Percentiles rank a stretch among this genome's conserved stretches.
These are phyloP conservation scores for Chlamydomonas applanata DNA, from an alignment of 139 green algal genomes.

Conservation along the genomic window DNA sequence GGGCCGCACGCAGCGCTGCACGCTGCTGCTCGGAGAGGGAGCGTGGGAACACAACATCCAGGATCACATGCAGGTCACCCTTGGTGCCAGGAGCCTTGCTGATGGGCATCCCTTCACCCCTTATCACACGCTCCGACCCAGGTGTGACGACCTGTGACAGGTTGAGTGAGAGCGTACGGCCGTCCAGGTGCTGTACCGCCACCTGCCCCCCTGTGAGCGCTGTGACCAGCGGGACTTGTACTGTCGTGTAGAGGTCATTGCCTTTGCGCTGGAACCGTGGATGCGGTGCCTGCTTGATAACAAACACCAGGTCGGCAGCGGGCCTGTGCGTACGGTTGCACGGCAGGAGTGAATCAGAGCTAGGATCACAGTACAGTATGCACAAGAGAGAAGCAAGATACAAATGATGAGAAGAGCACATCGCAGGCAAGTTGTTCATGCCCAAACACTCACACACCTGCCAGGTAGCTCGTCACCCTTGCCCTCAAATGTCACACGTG, in stretches of 20 bases:
- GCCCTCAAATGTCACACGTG: slow-evolving; percentile 37
- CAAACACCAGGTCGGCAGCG: slow-evolving; percentile 43
- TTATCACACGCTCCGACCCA: neutral
- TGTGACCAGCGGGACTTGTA: slow-evolving; percentile 24
- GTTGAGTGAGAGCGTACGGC: slow-evolving; percentile 11
- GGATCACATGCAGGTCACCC: slow-evolving; percentile 29
- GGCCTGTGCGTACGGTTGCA: too few species aligned
- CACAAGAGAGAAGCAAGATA: too few species aligned
- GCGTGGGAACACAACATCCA: slow-evolving; percentile 33
- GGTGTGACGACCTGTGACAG: slow-evolving; percentile 16
- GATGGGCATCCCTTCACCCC: slow-evolving; percentile 40
- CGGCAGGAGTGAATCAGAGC: too few species aligned
- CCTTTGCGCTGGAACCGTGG: slow-evolving; percentile 33
- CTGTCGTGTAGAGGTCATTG: slow-evolving; percentile 29
- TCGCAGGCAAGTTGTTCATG: too few species aligned
- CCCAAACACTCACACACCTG: neutral
- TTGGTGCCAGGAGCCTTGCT: slow-evolving; percentile 23
- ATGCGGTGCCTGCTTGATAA: slow-evolving; percentile 40
- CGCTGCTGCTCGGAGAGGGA: slow-evolving; percentile 15
- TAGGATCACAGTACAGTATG: too few species aligned
- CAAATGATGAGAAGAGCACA: too few species aligned
- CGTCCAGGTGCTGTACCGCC: slow-evolving; percentile 24
- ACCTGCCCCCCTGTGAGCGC: slow-evolving; percentile 34
- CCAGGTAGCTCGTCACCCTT: slow-evolving; percentile 45
- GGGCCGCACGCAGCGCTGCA: neutral